These are phyloP conservation scores for Chaetomiaceae sp. DNA, from an alignment of 2,329 filamentous ascomycete genomes.

Conservation along the genomic window DNA sequence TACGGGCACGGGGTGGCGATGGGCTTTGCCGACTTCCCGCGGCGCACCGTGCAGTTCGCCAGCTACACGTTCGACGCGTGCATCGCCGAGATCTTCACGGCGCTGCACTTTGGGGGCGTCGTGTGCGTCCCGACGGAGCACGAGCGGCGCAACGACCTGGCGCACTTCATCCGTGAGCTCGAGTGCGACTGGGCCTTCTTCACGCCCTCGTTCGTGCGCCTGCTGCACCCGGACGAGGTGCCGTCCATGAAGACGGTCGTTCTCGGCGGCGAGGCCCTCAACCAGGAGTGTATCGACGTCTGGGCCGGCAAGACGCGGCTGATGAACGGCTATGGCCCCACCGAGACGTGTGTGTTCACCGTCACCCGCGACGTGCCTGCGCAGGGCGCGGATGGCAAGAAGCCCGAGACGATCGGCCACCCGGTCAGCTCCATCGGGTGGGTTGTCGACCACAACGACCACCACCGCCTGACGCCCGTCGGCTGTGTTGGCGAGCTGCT, in stretches of 20 bases:
- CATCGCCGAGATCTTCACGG: conserved; percentile 36
- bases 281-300: conserved; percentile 9
- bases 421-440: conserved; percentile 41
- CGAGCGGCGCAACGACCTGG: conserved; percentile 34
- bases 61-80: conserved; percentile 38
- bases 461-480: conserved; percentile 28
- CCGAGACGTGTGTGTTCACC: conserved; percentile 17
- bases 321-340: conserved; percentile 22
- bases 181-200: conserved; percentile 21
- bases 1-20: conserved; percentile 1
- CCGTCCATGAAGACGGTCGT: conserved; percentile 22
- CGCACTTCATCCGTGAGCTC: conserved; percentile 23
- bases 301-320: conserved; percentile 18
- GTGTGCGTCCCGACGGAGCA: conserved; percentile 38
- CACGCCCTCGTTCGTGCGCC: conserved; percentile 24
- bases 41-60: conserved; percentile 25
- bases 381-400: no score
- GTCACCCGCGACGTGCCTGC: no score
- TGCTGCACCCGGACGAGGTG: conserved; percentile 21
- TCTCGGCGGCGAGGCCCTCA: conserved; percentile 21
- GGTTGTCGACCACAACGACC: conserved; percentile 31
- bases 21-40: background rate
- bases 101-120: conserved; percentile 35
- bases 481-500: conserved; percentile 35
- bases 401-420: no score